These are phyloP conservation scores for Yamadazyma olivae DNA, from an alignment of 805 yeast species.

Conservation along the genomic window DNA sequence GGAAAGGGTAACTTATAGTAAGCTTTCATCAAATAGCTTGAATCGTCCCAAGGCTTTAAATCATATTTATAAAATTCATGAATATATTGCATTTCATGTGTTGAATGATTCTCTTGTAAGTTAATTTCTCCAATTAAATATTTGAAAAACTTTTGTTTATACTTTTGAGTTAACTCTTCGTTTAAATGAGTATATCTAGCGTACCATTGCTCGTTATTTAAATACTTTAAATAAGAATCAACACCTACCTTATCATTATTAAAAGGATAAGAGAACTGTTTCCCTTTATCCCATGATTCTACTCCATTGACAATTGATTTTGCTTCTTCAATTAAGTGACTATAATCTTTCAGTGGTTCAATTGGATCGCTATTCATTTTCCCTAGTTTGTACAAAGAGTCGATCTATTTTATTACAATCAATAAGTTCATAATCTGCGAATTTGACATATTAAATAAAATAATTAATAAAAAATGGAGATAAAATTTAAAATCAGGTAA, in stretches of 20 bases:
- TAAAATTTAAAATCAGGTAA: no score
- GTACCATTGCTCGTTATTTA: conserved; percentile 14
- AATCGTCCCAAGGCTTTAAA: conserved; percentile 14
- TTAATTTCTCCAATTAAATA: conserved; percentile 15
- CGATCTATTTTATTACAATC: no score
- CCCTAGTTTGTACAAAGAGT: no score
- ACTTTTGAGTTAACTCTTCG: conserved; percentile 4
- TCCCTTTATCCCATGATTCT: conserved; percentile 7
- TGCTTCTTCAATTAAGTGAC: conserved; percentile 2
- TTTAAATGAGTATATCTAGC: conserved; percentile 13
- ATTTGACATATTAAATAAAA: no score
- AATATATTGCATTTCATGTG: conserved; percentile 34
- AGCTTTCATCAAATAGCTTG: conserved; percentile 29
- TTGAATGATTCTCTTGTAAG: conserved; percentile 23
- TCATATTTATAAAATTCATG: conserved; percentile 27
- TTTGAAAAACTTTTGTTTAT: conserved; percentile 9
- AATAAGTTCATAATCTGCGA: no score
- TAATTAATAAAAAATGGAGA: no score
- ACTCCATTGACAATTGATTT: conserved; percentile 5
- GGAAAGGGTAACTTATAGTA: conserved; percentile 37
- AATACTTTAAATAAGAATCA: not conserved
- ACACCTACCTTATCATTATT: conserved; percentile 1
- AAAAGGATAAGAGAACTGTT: conserved; percentile 3
- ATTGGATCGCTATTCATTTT: conserved; percentile 5
- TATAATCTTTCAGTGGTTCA: not conserved